Evolutionary conservation across 2,329 filamentous ascomycete species (phyloP), one percentile per base, ranked within the genome.

Genomic region (Trichoderma sp.): DNA sequence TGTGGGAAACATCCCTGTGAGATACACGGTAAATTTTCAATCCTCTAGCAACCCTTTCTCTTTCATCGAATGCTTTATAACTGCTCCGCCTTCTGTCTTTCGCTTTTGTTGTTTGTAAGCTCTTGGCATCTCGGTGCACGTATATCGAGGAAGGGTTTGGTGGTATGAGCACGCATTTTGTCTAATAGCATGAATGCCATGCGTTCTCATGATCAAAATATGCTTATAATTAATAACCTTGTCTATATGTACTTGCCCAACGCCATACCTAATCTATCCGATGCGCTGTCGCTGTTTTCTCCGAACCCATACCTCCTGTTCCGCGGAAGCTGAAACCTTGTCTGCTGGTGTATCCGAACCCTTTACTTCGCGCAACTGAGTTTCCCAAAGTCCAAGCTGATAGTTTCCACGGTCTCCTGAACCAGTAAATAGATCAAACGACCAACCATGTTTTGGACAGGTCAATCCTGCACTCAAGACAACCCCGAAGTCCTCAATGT

Each of bases 401-500:
- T 93, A 93, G 60, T 80, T 87, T 1, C 86, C 90, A 0, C 90
- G 85, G 77, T 93, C 91, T 1, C 85, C 85, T 75, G 83, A 83
- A 0, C 91, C 91, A 0, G 90, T 88, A 67, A 89, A 87, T 3
- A 93, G 76, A 77, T 93, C 91, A 79, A 93, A 93, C 0, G 89
- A 90, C 91, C 91, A 93, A 5, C 84, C 88, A 73, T 93, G 91
- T 74, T 92, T 92, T 0, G 90, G 89, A 78, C 91, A 93, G 0
- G 85, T 86, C 4, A 93, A 81, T 0, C 90, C 91, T 0, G 88
- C 85, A 70, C 89, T 91, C 7, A 91, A 78, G 5, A 86, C 83
- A 3, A 91, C 81, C 0, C 91, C 91, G 77, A 92, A 93, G 73
- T 93, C 91, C 75, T 93, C 91, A 75, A 93, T 92, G 69, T 93